Base-by-base conservation (phyloP, 805 yeast genomes). In the Kodamaea neixiangensis region DNA sequence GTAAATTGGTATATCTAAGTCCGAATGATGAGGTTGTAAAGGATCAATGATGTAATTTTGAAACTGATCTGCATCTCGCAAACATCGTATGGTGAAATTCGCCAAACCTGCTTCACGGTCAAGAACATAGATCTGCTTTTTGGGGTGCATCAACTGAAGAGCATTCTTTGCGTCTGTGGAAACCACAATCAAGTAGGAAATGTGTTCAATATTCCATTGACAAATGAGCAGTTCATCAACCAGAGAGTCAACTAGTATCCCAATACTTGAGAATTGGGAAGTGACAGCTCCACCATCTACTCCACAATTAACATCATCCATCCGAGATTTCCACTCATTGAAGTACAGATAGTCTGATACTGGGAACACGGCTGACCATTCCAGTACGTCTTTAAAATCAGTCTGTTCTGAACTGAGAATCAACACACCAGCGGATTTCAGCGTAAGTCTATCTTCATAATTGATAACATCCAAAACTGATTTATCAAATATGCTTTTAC, bases 21-120 rank as follows among this genome's bases (percentile, higher is more conserved):
- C 71, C 38, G 77, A 75, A 1, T 73, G 63, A 48, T 86, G 72
- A 0, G 98, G 97, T 62, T 87, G 87, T 25, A 92, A 69, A 0
- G 97, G 97, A 2, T 64, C 67, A 5, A 71, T 66, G 9, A 69
- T 45, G 17, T 51, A 22, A 21, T 51, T 44, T 14, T 37, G 21
- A 22, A 34, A 48, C 13, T 29, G n/a, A 29, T 48, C 22, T n/a
- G 40, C 33, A 14, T 14, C 18, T 6, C 13, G 17, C 9, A 46
- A 25, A 39, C 44, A 46, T 2, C 39, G 18, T 3, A 19, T 17
- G 5, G 33, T 25, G 18, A 39, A 46, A 10, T n/a, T 17, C 2
- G 17, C 7, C 7, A 38, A 38, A 25, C 17, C 29, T 15, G 31
- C 31, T 7, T 25, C 31, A 3, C 13, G 7, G 31, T 25, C 3